These are phyloP conservation scores for Entomortierella chlamydospora DNA, from an alignment of 192 early-diverging fungal species.

Conservation along the genomic window DNA sequence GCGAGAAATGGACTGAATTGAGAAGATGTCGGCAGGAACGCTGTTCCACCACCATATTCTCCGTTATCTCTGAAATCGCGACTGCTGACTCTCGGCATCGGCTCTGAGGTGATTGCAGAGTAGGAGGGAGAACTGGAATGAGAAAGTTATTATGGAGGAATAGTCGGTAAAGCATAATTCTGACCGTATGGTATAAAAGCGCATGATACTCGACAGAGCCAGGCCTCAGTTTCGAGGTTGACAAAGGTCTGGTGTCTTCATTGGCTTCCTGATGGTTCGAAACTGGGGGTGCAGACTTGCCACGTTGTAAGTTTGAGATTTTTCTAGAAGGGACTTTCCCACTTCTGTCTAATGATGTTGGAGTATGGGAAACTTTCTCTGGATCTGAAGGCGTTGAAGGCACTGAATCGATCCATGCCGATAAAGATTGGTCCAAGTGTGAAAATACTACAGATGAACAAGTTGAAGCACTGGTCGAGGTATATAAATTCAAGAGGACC, in stretches of 20 bases:
- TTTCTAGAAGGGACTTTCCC: background rate
- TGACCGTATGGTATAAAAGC: conserved; percentile 39
- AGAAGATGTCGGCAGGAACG: conserved; percentile 42
- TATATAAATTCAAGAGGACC: conserved; percentile 38
- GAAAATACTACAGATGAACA: conserved; percentile 47
- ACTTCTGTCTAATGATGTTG: background rate
- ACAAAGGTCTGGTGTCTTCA: background rate
- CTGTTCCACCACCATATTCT: conserved; percentile 35
- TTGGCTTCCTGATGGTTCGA: background rate
- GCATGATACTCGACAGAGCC: conserved; percentile 20
- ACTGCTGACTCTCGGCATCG: conserved; percentile 39
- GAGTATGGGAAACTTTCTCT: conserved; percentile 6
- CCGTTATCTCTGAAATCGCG: conserved; percentile 49
- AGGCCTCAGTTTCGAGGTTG: background rate
- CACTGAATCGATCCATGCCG: conserved; percentile 40
- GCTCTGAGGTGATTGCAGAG: conserved; percentile 37
- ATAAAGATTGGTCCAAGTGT: conserved; percentile 36
- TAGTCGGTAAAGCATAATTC: conserved; percentile 46
- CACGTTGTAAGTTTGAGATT: conserved; percentile 3
- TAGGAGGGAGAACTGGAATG: conserved; percentile 19
- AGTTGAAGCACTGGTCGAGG: conserved; percentile 31
- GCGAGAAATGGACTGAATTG: conserved; percentile 42
- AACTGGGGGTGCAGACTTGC: too few species aligned
- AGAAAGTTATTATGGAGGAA: conserved; percentile 42
- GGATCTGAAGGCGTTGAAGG: background rate